A percentile compares a stretch with the other conserved stretches of the same genome.
phyloP scores from a whole-genome alignment of 2,329 filamentous ascomycete species.

The Pseudopyrenochaeta lycopersici region DNA sequence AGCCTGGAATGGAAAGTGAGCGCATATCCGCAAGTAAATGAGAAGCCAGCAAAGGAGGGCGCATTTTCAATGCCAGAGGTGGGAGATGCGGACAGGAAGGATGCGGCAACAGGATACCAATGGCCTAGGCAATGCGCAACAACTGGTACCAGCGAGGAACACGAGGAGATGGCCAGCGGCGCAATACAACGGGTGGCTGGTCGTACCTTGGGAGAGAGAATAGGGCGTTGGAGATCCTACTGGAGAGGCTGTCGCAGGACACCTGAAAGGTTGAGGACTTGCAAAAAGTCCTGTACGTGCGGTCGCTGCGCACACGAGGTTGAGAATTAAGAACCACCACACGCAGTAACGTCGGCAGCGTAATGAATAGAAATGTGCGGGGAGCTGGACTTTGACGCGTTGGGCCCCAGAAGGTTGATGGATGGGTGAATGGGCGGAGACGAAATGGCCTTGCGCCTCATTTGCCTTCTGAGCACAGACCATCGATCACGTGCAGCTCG shows the following conservation, averaged over 20 bases:
- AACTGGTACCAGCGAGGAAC: slow-evolving; percentile 33
- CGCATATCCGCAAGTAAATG: slow-evolving; percentile 35
- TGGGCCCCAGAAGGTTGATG: slow-evolving; percentile 26
- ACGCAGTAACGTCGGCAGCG: slow-evolving; percentile 21
- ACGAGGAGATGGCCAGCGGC: slow-evolving; percentile 27
- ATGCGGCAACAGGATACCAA: slow-evolving; percentile 31
- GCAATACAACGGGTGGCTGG: slow-evolving; percentile 30
- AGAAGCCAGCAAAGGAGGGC: slow-evolving; percentile 32
- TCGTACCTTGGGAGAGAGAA: slow-evolving; percentile 38
- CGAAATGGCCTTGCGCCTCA: slow-evolving; percentile 16
- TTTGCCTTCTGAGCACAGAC: slow-evolving; percentile 18
- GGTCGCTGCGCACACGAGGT: slow-evolving; percentile 12
- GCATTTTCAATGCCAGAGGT: slow-evolving; percentile 33
- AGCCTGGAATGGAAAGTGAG: slow-evolving; percentile 47
- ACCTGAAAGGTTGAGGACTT: slow-evolving; percentile 30
- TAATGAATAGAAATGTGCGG: slow-evolving; percentile 29
- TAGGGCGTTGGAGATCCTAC: slow-evolving; percentile 22
- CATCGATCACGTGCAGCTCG: slow-evolving; percentile 10
- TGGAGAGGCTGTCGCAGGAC: slow-evolving; percentile 27
- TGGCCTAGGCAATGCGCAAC: slow-evolving; percentile 34
- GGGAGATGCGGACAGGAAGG: slow-evolving; percentile 27
- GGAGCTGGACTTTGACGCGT: slow-evolving; percentile 25
- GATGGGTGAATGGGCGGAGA: slow-evolving; percentile 24
- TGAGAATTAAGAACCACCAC: slow-evolving; percentile 14
- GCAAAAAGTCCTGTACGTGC: slow-evolving; percentile 19